phyloP scores from a whole-genome alignment of 2,329 filamentous ascomycete species.

The Tothia fuscella region DNA sequence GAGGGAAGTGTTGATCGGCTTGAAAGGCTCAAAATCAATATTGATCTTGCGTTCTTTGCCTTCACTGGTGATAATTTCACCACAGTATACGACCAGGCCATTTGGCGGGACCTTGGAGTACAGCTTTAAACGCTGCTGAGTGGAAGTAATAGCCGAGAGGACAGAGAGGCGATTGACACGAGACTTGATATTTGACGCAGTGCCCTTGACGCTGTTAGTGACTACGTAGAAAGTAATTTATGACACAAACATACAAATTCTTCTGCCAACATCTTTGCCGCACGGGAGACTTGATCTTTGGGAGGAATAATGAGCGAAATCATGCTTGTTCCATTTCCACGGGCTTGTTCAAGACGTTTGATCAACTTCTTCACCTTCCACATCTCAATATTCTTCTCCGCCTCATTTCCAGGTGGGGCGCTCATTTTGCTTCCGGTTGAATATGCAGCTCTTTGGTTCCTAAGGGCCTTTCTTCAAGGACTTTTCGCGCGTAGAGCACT shows the following conservation, averaged over 20 bases:
- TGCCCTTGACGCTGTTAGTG: too few relatives aligned
- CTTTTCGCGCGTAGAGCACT: background rate
- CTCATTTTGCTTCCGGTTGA: conserved; percentile 50
- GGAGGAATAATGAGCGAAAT: conserved; percentile 98
- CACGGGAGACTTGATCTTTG: conserved; percentile 94
- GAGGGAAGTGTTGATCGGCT: conserved; percentile 98
- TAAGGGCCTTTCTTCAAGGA: too few relatives aligned
- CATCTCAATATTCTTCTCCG: conserved; percentile 91
- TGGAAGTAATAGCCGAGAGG: conserved; percentile 94
- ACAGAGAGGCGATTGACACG: conserved; percentile 98
- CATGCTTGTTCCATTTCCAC: conserved; percentile 99
- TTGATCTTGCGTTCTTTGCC: conserved; percentile 99
- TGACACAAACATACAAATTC: conserved; percentile 66
- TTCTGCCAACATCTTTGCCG: conserved; percentile 99
- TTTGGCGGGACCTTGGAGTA: conserved; percentile 99
- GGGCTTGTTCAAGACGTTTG: conserved; percentile 91
- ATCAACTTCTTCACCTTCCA: conserved; percentile 99
- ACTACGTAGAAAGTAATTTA: too few relatives aligned
- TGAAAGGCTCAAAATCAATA: conserved; percentile 99
- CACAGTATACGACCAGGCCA: conserved; percentile 95
- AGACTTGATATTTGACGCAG: conserved; percentile 98
- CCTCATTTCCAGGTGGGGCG: conserved; percentile 76
- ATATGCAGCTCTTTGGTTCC: too few relatives aligned
- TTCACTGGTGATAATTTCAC: conserved; percentile 98
- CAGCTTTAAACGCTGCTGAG: conserved; percentile 95